phyloP scores from a whole-genome alignment of 2,329 filamentous ascomycete species.

The Setomelanomma holmii region DNA sequence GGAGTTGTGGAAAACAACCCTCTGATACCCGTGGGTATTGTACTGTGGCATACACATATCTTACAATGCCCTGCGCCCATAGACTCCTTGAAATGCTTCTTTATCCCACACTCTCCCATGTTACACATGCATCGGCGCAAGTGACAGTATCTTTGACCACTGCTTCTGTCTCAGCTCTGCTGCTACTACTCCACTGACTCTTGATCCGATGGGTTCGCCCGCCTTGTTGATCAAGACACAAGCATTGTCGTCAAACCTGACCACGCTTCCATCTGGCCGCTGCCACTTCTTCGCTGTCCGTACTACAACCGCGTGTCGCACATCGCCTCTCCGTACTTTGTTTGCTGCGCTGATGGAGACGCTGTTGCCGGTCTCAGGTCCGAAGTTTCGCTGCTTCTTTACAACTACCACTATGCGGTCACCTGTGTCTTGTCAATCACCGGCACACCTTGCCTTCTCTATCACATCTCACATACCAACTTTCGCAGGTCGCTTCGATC shows the following conservation, averaged over 20 bases:
- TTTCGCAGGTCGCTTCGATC: conserved; percentile 85
- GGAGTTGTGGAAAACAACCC: conserved; percentile 37
- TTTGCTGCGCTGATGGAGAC: conserved; percentile 77
- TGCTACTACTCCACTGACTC: conserved; percentile 78
- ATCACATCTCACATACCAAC: conserved; percentile 72
- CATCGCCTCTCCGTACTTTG: conserved; percentile 96
- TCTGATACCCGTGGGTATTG: conserved; percentile 47
- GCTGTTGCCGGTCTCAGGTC: conserved; percentile 73
- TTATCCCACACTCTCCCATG: conserved; percentile 6
- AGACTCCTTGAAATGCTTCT: conserved; percentile 31
- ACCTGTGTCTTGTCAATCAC: conserved; percentile 61
- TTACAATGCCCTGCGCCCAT: conserved; percentile 28
- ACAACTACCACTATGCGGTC: conserved; percentile 98
- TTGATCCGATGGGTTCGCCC: conserved; percentile 91
- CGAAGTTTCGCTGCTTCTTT: conserved; percentile 87
- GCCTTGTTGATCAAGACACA: conserved; percentile 97
- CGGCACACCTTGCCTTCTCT: background rate
- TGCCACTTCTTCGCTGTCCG: conserved; percentile 88
- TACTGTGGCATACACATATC: conserved; percentile 39
- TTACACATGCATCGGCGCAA: conserved; percentile 84
- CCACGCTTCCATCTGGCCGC: conserved; percentile 84
- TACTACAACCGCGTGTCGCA: conserved; percentile 94
- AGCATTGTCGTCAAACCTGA: conserved; percentile 97
- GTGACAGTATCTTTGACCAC: conserved; percentile 97
- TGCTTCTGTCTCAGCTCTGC: conserved; percentile 87